phyloP scores from a whole-genome alignment of 441 rosid genomes.

The Arabidopsis lyrata region DNA sequence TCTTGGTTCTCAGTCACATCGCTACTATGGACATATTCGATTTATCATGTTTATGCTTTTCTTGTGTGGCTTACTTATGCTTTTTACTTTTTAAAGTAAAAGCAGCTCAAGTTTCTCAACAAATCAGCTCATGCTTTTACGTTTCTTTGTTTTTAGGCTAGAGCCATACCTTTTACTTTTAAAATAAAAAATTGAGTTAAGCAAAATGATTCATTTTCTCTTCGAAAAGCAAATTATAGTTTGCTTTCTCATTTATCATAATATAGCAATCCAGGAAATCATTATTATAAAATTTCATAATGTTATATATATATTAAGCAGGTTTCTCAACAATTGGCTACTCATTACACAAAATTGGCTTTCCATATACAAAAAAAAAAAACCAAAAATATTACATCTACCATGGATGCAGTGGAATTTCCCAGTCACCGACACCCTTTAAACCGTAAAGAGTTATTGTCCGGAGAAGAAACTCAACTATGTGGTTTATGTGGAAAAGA shows the following conservation, averaged over 20 bases:
- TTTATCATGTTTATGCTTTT: neutral
- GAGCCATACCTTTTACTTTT: neutral
- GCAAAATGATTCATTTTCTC: neutral
- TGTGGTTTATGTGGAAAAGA: conserved; percentile 17
- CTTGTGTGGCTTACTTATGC: neutral
- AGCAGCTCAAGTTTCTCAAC: neutral
- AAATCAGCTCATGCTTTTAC: neutral
- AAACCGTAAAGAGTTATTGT: neutral
- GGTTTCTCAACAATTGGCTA: neutral
- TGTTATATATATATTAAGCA: neutral
- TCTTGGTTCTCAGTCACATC: neutral
- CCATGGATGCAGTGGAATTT: neutral
- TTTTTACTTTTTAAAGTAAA: neutral
- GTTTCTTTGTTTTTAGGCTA: neutral
- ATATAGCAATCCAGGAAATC: neutral
- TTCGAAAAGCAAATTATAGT: neutral
- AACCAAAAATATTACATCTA: neutral
- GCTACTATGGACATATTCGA: neutral
- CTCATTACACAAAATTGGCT: neutral
- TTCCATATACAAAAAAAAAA: neutral
- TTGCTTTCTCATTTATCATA: neutral
- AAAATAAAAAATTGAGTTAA: too few relatives aligned
- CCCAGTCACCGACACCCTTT: conserved; percentile 25
- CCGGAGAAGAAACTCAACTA: neutral
- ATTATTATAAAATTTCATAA: neutral